Evolutionary conservation across 371 early-diverging fungal species (phyloP).

Genomic region (Syncephalastrum monosporum): DNA sequence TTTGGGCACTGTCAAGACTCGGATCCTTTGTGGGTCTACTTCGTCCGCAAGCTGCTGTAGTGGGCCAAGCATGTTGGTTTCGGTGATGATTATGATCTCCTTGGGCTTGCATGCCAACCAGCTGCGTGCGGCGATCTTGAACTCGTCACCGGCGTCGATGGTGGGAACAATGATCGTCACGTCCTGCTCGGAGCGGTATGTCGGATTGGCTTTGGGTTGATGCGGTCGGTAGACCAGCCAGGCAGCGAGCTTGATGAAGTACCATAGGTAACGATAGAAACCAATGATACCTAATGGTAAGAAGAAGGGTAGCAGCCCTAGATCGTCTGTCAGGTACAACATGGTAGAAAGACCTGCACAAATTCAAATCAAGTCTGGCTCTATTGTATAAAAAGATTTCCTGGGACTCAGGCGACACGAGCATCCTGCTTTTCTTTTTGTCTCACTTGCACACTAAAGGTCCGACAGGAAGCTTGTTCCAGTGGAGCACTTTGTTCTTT

Average conservation of each 20-base stretch:
- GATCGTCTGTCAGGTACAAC: conserved; percentile 67
- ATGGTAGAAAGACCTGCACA: conserved; percentile 21
- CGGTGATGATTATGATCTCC: conserved; percentile 62
- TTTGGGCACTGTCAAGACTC: conserved; percentile 53
- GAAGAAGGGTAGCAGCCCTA: conserved; percentile 59
- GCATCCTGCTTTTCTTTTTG: too few species aligned
- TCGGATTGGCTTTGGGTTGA: conserved; percentile 48
- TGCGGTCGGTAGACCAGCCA: conserved; percentile 50
- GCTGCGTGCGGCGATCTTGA: conserved; percentile 67
- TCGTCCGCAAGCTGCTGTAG: conserved; percentile 53
- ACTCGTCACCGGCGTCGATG: conserved; percentile 73
- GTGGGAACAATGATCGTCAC: conserved; percentile 74
- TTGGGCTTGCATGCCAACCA: conserved; percentile 66
- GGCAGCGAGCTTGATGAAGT: conserved; percentile 54
- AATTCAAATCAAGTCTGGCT: too few species aligned
- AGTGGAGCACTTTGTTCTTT: too few species aligned
- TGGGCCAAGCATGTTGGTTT: conserved; percentile 50
- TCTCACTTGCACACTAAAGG: too few species aligned
- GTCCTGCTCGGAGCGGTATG: conserved; percentile 53
- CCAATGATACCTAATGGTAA: conserved; percentile 72
- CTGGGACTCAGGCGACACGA: too few species aligned
- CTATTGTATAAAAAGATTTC: too few species aligned
- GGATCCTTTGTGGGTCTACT: conserved; percentile 46
- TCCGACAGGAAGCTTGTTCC: too few species aligned
- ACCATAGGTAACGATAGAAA: conserved; percentile 72